Base-by-base conservation (phyloP, 371 early-diverging fungal species). In the Haplosporangium sp. region DNA sequence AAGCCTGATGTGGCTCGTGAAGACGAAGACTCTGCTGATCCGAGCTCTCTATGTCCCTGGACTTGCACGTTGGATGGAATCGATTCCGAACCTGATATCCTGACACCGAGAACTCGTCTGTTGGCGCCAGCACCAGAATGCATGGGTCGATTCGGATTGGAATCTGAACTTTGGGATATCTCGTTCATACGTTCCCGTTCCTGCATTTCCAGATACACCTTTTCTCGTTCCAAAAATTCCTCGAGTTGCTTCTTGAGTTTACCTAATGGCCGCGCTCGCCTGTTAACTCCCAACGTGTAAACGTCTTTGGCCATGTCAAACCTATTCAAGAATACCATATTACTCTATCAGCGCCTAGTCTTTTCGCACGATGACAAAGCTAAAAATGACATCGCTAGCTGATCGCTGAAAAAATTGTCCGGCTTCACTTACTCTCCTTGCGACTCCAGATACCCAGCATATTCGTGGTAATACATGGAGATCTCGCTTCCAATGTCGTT, bases 391-490 rank as follows among this genome's bases (percentile, higher is more conserved):
- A 29, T 4, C 12, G 10, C 38, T 18, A 41, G 21, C 45, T n/a
- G 2, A 36, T 16, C 7, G 18, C 12, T 20, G 9, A 48, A 48
- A 45, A 6, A 46, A n/a, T 6, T 37, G 5, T 20, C 0, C 3
- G 12, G 21, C 5, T 18, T 36, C 8, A 59, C 82, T 55, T 71
- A 90, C 86, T 85, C 87, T 23, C 82, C 67, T 13, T 47, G 41
- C 2, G 69, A 53, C 72, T 95, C 94, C 54, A 91, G 62, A 21
- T 85, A 79, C 21, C 71, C 82, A 0, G 93, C 94, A 66, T 95
- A 94, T 51, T 93, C 93, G 63, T 93, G 92, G 69, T 96, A 97
- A 57, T 85, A 92, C 21, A 89, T 60, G 0, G 94, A 87, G 14
- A 89, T 67, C 20, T 81, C 71, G 23, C 82, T 79, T 1, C 96